Base-by-base conservation (phyloP, 352 stramenopile species). In the Pythium dissotocum region DNA sequence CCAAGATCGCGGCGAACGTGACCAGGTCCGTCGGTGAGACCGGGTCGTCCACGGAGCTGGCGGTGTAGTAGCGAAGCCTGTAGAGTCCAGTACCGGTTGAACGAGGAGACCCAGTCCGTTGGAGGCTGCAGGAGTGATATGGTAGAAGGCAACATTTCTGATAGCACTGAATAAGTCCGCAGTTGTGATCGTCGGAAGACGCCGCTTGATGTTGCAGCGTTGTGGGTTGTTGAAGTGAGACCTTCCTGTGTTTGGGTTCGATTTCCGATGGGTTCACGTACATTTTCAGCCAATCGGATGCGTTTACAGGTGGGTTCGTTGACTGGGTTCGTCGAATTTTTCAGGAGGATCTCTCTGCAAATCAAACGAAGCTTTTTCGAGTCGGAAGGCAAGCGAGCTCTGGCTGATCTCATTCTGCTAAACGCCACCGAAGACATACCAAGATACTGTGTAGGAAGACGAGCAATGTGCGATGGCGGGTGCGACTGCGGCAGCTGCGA, bases 1-100 rank as follows among this genome's bases (percentile, higher is more conserved):
- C 67, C 33, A 84, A 89, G 65, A 92, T 94, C 63, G 76, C 77
- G 13, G 68, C 72, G 7, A 72, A 76, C 24, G 79, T 91, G 12
- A 57, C 72, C 4, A 58, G 49, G n/a, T 91, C 88, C 52, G 48
- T 89, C 32, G 65, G 65, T 44, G 32, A 58, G 46, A 32, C 66
- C 21, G 24, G 33, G 14, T 28, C 24, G 6, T 51, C 58, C 6
- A 53, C 33, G 6, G 60, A 72, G 54, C 24, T 72, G 5, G 66
- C 66, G 1, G 58, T 72, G 35, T 60, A 72, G 36, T 72, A 65
- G 53, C 4, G 1, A 5, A 14, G 2, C 2, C 28, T 18, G 10
- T 44, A n/a, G 38, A 44, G 28, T 1, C 28, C 28, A 30, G 36
- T 44, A 44, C 21, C 21, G 21, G 21, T 24, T 24, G 36, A 16